A percentile compares a stretch with the other conserved stretches of the same genome.
These are phyloP conservation scores for Takashimella tepidaria DNA, from an alignment of 1,284 basidiomycete genomes.

Conservation along the genomic window DNA sequence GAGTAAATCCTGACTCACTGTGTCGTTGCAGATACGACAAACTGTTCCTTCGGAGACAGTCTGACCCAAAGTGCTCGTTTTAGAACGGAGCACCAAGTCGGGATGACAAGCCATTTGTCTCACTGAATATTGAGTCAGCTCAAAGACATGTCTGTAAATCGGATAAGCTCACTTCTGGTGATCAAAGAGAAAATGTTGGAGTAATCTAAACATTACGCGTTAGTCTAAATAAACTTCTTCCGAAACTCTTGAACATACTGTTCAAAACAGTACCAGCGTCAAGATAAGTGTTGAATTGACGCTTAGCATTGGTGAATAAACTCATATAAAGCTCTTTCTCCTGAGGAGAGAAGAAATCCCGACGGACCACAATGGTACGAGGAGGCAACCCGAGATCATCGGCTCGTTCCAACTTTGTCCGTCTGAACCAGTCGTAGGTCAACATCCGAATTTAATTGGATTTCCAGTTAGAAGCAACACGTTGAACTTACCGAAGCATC, in stretches of 20 bases:
- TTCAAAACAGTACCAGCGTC: constrained; percentile 86
- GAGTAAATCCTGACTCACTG: constrained; percentile 50
- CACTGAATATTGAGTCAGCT: constrained; percentile 50
- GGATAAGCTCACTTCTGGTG: constrained; percentile 44
- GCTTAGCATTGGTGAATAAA: constrained; percentile 85
- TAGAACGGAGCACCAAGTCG: constrained; percentile 73
- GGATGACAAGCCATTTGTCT: constrained; percentile 89
- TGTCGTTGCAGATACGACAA: constrained; percentile 92
- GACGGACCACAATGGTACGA: constrained; percentile 79
- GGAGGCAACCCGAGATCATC: constrained; percentile 98
- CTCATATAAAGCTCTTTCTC: constrained; percentile 94
- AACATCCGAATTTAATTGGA: rapidly evolving
- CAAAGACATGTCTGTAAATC: neutral
- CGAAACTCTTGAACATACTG: too few species aligned
- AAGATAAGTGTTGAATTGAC: constrained; percentile 86
- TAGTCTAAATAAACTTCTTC: neutral
- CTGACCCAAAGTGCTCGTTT: constrained; percentile 70
- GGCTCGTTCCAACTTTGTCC: constrained; percentile 75
- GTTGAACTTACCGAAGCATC: constrained; percentile 74
- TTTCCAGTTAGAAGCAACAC: too few species aligned
- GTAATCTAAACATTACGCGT: too few species aligned
- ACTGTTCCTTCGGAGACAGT: constrained; percentile 63
- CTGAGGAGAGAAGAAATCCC: constrained; percentile 92
- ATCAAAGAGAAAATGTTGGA: constrained; percentile 79
- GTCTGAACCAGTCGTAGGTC: constrained; percentile 16